A percentile compares a stretch with the other conserved stretches of the same genome.
Evolutionary conservation across 805 yeast genomes (phyloP).

Genomic region (Candida boleticola): DNA sequence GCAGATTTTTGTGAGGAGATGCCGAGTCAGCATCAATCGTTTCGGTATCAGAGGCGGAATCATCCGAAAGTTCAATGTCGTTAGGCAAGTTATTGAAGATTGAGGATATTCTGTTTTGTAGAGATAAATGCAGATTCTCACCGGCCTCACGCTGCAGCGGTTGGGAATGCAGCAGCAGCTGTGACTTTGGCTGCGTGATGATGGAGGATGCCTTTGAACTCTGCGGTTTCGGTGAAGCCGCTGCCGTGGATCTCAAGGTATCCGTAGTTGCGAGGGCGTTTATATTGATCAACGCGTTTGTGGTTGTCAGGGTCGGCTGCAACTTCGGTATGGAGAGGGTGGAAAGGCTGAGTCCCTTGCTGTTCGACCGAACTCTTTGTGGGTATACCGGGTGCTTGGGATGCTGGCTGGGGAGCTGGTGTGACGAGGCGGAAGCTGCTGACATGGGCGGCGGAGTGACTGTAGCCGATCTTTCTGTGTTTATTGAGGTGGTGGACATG

Average conservation of each 20-base stretch:
- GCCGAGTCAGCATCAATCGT: conserved; percentile 21
- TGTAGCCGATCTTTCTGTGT: neutral
- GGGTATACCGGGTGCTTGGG: conserved; percentile 1
- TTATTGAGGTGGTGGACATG: neutral
- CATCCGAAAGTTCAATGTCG: conserved; percentile 45
- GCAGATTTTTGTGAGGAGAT: conserved; percentile 8
- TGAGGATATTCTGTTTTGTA: conserved; percentile 34
- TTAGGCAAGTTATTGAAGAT: conserved; percentile 46
- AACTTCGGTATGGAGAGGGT: conserved; percentile 1
- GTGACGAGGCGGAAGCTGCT: neutral
- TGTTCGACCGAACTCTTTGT: conserved; percentile 37
- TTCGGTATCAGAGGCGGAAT: conserved; percentile 39
- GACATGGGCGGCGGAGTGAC: neutral
- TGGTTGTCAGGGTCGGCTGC: conserved; percentile 2
- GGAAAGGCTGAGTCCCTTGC: conserved; percentile 23
- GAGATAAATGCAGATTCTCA: conserved; percentile 13
- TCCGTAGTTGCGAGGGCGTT: neutral
- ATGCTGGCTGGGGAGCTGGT: neutral
- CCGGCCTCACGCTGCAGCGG: neutral
- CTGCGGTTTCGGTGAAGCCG: neutral
- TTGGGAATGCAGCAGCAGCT: conserved; percentile 1
- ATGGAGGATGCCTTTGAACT: neutral
- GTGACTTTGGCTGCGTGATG: neutral
- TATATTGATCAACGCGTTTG: neutral
- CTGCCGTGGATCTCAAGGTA: neutral